Conservation (phyloP, 768 basidiomycete species). For the Tylopilus intermedius region DNA sequence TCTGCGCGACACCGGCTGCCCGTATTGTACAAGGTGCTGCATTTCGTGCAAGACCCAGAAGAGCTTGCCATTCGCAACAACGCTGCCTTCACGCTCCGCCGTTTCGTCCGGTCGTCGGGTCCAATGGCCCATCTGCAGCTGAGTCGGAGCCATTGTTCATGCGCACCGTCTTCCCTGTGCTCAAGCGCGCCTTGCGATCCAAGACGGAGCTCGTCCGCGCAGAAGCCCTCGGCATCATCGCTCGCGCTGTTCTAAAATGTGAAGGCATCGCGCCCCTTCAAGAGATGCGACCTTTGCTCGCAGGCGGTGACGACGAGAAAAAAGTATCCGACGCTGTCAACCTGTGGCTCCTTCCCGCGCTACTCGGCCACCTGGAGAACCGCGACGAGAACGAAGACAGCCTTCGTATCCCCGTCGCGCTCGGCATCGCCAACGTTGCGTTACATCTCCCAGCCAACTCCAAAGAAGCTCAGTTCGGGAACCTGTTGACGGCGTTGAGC, state of each 20-base stretch:
- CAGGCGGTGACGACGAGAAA: conserved; percentile 78
- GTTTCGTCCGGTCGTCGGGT: conserved; percentile 63
- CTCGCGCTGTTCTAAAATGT: conserved; percentile 66
- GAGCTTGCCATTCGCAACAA: conserved; percentile 84
- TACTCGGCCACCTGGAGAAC: conserved; percentile 78
- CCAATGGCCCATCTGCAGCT: conserved; percentile 25
- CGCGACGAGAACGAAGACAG: conserved; percentile 80
- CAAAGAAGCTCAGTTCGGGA: conserved; percentile 64
- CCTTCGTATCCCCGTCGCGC: conserved; percentile 81
- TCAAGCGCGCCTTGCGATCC: conserved; percentile 75
- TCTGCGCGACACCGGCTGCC: conserved; percentile 70
- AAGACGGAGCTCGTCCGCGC: conserved; percentile 83
- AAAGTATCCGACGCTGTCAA: conserved; percentile 74
- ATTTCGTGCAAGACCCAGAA: conserved; percentile 82
- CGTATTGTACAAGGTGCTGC: conserved; percentile 74
- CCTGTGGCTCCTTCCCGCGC: conserved; percentile 66
- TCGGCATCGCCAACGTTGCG: conserved; percentile 83
- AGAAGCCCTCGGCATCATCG: conserved; percentile 76
- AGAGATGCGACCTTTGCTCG: conserved; percentile 79
- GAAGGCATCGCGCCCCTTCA: conserved; percentile 53
- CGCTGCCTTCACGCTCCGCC: conserved; percentile 68
- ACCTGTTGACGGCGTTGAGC: conserved; percentile 77
- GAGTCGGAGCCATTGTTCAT: conserved; percentile 55
- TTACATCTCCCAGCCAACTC: conserved; percentile 64
- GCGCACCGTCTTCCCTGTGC: conserved; percentile 64